Evolutionary conservation across 305 asterid genomes (phyloP), one percentile per base, ranked within the genome.

Genomic region (Monarda citriodora): DNA sequence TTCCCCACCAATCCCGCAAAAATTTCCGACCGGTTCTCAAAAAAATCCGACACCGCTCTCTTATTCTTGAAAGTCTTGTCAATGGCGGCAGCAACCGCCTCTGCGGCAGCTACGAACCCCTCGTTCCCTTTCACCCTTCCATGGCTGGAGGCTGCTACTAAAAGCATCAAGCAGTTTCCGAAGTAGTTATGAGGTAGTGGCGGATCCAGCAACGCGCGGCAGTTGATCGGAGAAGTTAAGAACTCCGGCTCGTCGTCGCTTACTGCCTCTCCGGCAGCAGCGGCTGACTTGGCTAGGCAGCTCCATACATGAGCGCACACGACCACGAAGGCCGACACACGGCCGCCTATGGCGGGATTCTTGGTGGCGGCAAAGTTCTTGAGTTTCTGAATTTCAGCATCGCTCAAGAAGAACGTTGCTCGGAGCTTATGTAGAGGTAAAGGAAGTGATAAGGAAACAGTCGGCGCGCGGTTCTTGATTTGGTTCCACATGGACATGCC

Each of bases 301-400:
- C 49, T 56, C 61, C 61, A 56, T 18, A 56, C 32, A 38, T 38
- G 49, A 14, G 61, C 49, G 49, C 21, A 38, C 14, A 38, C 61
- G 16, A 15, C 61, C 49, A 37, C 49, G 36, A 56, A 56, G 22
- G 36, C 14, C 36, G 61, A 54, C 26, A 6, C 26, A 0, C 44
- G 44, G 2, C 25, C 25, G 1, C 23, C n/a, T 5, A 32, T 10
- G 3, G 5, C n/a, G 0, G 44, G 59, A 10, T 32, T 54, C 44
- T 17, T 53, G 3, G 1, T 10, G 23, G 5, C 9, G 22, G 58
- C 41, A 0, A 16, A 16, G 13, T 10, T 32, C 49, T 40, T 21
- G 8, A 56, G 36, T 6, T 14, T 38, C 61, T 14, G 12, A 36
- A 56, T 56, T 37, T 38, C 9, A 5, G 22, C 36, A 1, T 56